phyloP scores from a whole-genome alignment of 805 yeast genomes.

The Kazachstania psychrophila region DNA sequence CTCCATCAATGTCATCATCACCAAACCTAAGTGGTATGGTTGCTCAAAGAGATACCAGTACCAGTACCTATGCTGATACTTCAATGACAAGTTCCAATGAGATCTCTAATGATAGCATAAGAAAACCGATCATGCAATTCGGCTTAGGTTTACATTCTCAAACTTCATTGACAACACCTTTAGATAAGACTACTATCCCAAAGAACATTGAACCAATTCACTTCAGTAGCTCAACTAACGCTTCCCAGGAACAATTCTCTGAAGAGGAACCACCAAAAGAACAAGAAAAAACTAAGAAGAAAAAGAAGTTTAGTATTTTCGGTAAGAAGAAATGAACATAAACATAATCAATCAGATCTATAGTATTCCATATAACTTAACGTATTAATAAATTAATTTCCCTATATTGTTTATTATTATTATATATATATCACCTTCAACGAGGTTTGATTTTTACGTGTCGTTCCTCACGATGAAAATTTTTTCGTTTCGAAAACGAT shows the following conservation, averaged over 20 bases:
- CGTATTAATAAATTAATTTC: too few species aligned
- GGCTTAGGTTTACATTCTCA: neutral
- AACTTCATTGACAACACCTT: conserved; percentile 2
- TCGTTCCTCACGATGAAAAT: too few species aligned
- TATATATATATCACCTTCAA: too few species aligned
- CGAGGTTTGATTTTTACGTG: too few species aligned
- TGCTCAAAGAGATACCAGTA: conserved; percentile 14
- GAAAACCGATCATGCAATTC: conserved; percentile 4
- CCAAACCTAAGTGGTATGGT: conserved; percentile 1
- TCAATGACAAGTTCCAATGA: neutral
- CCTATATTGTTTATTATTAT: too few species aligned
- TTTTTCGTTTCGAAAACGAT: too few species aligned
- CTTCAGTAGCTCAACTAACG: neutral
- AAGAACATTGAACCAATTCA: conserved; percentile 2
- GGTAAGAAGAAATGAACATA: conserved; percentile 17
- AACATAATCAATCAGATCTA: too few species aligned
- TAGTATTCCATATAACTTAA: too few species aligned
- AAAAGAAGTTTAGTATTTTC: conserved; percentile 25
- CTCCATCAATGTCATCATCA: too few species aligned
- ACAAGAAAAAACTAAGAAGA: conserved; percentile 15
- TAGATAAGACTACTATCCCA: conserved; percentile 5
- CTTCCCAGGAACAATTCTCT: neutral
- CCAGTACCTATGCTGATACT: conserved; percentile 9
- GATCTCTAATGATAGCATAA: neutral
- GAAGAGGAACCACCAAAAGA: conserved; percentile 6